These are phyloP conservation scores for Aspergillus caelatus DNA, from an alignment of 2,329 filamentous ascomycete genomes.

Conservation along the genomic window DNA sequence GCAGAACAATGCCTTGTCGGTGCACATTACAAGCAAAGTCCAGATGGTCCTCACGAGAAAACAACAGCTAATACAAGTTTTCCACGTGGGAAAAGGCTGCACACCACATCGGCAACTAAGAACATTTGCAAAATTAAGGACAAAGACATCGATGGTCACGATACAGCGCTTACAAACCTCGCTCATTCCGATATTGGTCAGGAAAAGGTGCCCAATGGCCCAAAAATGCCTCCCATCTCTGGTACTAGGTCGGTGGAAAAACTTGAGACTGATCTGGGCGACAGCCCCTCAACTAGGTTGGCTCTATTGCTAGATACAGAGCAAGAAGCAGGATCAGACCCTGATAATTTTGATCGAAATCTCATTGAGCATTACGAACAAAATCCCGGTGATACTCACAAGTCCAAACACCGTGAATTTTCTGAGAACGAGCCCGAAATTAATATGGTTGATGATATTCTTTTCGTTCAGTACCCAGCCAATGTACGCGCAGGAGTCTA, in stretches of 20 bases:
- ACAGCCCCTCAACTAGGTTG: neutral
- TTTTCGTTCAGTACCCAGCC: slow-evolving; percentile 22
- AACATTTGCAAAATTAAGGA: neutral
- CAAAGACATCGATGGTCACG: neutral
- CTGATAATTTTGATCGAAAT: neutral
- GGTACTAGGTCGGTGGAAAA: neutral
- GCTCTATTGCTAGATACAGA: neutral
- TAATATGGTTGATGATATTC: slow-evolving; percentile 18
- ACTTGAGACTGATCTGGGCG: neutral
- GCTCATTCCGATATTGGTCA: neutral
- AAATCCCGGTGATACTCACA: neutral
- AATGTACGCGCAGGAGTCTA: slow-evolving; percentile 21
- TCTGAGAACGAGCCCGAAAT: slow-evolving; percentile 18
- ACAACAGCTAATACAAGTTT: no score
- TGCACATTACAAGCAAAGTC: neutral
- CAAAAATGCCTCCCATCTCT: neutral
- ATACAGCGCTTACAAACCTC: neutral
- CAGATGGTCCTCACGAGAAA: neutral
- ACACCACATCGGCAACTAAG: neutral
- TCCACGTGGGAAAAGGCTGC: neutral
- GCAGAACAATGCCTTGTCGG: neutral
- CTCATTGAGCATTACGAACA: neutral
- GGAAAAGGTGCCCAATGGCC: neutral
- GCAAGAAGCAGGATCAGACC: neutral
- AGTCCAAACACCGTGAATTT: neutral